Base-by-base conservation (phyloP, 139 green algal species). In the Micractinium sp. region DNA sequence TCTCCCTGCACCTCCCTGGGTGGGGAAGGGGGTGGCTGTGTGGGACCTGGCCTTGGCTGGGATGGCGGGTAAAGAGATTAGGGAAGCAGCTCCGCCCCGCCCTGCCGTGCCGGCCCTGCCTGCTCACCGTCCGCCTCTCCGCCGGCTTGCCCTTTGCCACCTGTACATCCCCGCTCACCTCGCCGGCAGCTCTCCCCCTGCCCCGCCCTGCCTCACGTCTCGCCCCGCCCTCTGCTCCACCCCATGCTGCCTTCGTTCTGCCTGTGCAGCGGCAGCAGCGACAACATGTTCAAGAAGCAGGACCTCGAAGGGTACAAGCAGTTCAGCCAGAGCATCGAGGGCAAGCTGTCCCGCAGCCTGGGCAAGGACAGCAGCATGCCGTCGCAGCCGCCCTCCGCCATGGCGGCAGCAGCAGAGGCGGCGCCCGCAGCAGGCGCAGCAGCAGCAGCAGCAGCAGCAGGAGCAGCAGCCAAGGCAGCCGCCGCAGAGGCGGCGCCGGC, bases 241-340 rank as follows among this genome's bases (percentile, higher is more conserved):
- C 63, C 63, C 63, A 25, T 31, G 2, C 35, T 56, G 5, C 7
- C 78, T 16, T n/a, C 16, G 31, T 12, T 39, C 38, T 38, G 7
- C 38, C 36, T 47, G 38, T 56, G 47, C 47, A 56, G 47, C 5
- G 47, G 47, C 66, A 7, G 13, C 71, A n/a, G 73, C 33, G 22
- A 27, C 35, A 36, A 67, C 71, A 82, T 71, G 38, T 74, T 88
- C 85, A 88, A 88, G 71, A 87, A 86, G 63, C 79, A 79, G 79
- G 87, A 90, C 77, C 60, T 92, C 5, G 39, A 76, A 12, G 87
- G 89, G 60, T 41, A 92, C 20, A 76, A 83, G 76, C 81, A 93
- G 80, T 92, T 92, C 80, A 89, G 81, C 77, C 77, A 87, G 41
- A 80, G 78, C 25, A 74, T 93, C 16, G 90, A 89, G 56, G 61